These are phyloP conservation scores for Apiotrichum mycotoxinovorans DNA, from an alignment of 1,284 basidiomycete genomes.

Conservation along the genomic window DNA sequence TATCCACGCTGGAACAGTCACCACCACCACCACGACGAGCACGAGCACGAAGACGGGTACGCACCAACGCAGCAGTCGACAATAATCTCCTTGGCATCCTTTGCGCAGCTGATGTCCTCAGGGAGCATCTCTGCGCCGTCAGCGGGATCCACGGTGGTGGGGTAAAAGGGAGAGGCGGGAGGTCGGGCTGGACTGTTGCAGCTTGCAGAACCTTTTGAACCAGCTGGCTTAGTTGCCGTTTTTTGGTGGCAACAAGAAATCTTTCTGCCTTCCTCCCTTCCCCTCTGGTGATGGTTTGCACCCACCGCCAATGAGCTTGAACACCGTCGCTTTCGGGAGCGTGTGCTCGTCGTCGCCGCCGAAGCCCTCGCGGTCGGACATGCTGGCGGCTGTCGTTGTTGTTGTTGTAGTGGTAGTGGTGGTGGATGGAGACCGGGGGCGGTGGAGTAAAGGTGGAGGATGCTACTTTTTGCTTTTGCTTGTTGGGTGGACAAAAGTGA, in stretches of 20 bases:
- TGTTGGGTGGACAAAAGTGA: background rate
- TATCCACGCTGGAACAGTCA: background rate
- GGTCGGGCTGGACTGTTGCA: too few species aligned
- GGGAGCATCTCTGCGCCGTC: slow-evolving; percentile 74
- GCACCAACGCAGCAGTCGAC: slow-evolving; percentile 98
- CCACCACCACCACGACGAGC: background rate
- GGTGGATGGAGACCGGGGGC: background rate
- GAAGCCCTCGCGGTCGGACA: slow-evolving; percentile 46
- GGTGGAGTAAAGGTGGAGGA: background rate
- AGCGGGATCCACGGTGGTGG: too few species aligned
- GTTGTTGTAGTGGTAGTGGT: background rate
- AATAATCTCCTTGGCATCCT: slow-evolving; percentile 92
- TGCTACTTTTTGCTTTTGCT: too few species aligned
- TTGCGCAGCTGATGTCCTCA: slow-evolving; percentile 82
- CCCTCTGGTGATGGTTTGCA: too few species aligned
- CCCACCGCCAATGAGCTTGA: slow-evolving; percentile 90
- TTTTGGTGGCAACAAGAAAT: too few species aligned
- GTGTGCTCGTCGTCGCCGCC: slow-evolving; percentile 81
- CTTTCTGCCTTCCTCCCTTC: too few species aligned
- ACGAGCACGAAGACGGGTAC: slow-evolving; percentile 16
- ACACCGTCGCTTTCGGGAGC: slow-evolving; percentile 92
- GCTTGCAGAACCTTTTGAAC: too few species aligned
- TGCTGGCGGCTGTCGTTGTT: slow-evolving; percentile 11
- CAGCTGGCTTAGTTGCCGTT: too few species aligned
- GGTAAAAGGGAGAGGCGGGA: too few species aligned